phyloP scores from a whole-genome alignment of 2,329 filamentous ascomycete genomes.

The Ceratocystis alfenasii region DNA sequence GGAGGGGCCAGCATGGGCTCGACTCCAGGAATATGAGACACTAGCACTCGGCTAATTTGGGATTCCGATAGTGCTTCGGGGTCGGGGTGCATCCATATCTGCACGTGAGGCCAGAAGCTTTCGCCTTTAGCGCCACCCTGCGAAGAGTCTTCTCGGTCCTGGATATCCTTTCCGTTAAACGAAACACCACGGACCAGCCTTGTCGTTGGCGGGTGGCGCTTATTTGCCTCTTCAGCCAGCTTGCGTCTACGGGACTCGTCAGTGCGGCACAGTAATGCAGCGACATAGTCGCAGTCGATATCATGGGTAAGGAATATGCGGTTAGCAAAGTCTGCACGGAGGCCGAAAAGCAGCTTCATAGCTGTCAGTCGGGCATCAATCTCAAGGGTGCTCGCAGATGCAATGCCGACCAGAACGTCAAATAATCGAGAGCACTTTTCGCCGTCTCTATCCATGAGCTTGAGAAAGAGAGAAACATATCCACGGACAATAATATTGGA shows the following conservation, averaged over 20 bases:
- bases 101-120: slow-evolving; percentile 35
- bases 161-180: slow-evolving; percentile 36
- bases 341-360: slow-evolving; percentile 66
- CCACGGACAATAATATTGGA: slow-evolving; percentile 61
- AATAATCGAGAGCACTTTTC: slow-evolving; percentile 53
- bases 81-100: slow-evolving; percentile 49
- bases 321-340: slow-evolving; percentile 71
- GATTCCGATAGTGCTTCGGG: slow-evolving; percentile 41
- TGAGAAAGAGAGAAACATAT: slow-evolving; percentile 64
- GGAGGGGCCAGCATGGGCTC: slow-evolving; percentile 20
- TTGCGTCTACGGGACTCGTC: slow-evolving; percentile 41
- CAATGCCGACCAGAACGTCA: slow-evolving; percentile 51
- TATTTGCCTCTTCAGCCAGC: slow-evolving; percentile 36
- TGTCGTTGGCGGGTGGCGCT: slow-evolving; percentile 22
- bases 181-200: slow-evolving; percentile 42
- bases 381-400: slow-evolving; percentile 47
- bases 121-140: slow-evolving; percentile 32
- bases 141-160: slow-evolving; percentile 32
- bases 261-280: slow-evolving; percentile 57
- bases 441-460: slow-evolving; percentile 54
- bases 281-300: slow-evolving; percentile 61
- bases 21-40: slow-evolving; percentile 31
- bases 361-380: slow-evolving; percentile 59
- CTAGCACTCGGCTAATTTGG: slow-evolving; percentile 40
- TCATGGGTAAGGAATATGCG: slow-evolving; percentile 59